Base-by-base conservation (phyloP, 2,329 filamentous ascomycete species). In the Sporothrix variecibatus region DNA sequence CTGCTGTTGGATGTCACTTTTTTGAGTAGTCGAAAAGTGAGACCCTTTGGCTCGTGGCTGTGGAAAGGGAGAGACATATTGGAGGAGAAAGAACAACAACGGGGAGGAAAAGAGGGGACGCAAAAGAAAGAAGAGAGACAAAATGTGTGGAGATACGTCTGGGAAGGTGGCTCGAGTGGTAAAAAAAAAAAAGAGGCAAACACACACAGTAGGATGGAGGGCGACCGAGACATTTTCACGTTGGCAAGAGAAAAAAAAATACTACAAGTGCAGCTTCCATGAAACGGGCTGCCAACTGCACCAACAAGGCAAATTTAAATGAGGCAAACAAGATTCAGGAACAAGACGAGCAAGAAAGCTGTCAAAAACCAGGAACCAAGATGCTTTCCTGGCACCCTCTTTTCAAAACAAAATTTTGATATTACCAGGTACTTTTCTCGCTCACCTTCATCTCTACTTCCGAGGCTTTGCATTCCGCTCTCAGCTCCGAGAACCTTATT, bases 11-110 rank as follows among this genome's bases (percentile, higher is more conserved):
- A 23, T 23, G 8, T n/a, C 51, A 40, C 31, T 23, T 12, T 17
- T 40, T 12, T 38, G 9, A 56, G 23, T 17, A 31, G 26, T 6
- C 17, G 67, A 53, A 56, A 40, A 70, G 67, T 28, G 15, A 71
- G 34, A 58, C 23, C 34, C 58, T 43, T 28, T 58, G 51, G 68
- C 31, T 71, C 68, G 51, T 58, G 68, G 49, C 23, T 58, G 68
- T 53, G 28, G 67, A 58, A 43, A 58, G 3, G 49, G 31, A 40
- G 67, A 70, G 28, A 56, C 46, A 70, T 51, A 23, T 26, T 34
- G 49, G 46, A n/a, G 68, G 51, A 58, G n/a, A 17, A 20, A 53
- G 26, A 51, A n/a, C 49, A 8, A 23, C 8, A 38, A 34, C 20
- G 6, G 28, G 56, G 28, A 46, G 38, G 8, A 46, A 6, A 12